Evolutionary conservation across 495 filamentous ascomycete species (phyloP).

Genomic region (Penicillium atrosanguineum): DNA sequence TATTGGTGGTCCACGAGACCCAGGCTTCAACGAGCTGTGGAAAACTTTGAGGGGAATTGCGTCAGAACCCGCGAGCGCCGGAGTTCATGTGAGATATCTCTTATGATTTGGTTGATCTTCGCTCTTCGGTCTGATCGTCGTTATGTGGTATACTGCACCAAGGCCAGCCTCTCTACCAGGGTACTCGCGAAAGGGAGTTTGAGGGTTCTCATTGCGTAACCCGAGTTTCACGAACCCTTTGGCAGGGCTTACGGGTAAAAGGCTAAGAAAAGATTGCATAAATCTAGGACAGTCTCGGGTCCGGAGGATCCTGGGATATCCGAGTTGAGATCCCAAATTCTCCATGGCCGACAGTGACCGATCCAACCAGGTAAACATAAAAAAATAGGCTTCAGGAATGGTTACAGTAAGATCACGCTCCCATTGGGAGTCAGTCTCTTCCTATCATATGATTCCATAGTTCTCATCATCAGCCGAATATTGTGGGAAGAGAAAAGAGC

Average conservation of each 20-base stretch:
- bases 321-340: too few relatives aligned
- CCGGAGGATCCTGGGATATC: background rate
- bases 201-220: background rate
- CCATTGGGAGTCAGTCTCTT: conserved; percentile 58
- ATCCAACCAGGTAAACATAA: conserved; percentile 7
- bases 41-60: conserved; percentile 1
- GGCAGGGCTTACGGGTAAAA: background rate
- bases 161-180: background rate
- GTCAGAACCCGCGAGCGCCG: background rate
- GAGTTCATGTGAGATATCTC: background rate
- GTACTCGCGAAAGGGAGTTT: background rate
- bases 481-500: conserved; percentile 18
- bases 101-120: background rate
- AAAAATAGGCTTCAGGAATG: conserved; percentile 42
- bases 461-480: conserved; percentile 54
- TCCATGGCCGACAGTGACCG: background rate
- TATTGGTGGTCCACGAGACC: conserved; percentile 3
- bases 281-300: background rate
- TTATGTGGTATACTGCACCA: background rate
- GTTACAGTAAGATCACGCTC: conserved; percentile 53
- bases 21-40: background rate
- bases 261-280: background rate
- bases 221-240: background rate
- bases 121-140: background rate
- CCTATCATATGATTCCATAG: conserved; percentile 55